Evolutionary conservation across 768 basidiomycete genomes (phyloP).

Genomic region (Kwoniella mangroviensis): DNA sequence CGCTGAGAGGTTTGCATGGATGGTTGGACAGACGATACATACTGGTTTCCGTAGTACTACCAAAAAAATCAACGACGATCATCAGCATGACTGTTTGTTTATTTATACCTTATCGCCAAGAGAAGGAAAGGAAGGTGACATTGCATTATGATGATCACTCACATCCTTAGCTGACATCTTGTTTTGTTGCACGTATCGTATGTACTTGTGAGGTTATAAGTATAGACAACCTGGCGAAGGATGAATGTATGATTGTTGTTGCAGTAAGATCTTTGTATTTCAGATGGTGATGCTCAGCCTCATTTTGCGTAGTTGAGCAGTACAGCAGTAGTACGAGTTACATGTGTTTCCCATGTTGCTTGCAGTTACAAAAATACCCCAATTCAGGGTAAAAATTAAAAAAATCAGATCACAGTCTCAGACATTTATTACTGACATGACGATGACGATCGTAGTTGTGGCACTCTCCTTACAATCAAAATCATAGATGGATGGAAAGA

Average conservation of each 20-base stretch:
- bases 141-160: slow-evolving; percentile 16
- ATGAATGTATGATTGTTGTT: neutral
- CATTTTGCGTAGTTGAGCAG: neutral
- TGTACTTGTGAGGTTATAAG: neutral
- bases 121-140: neutral
- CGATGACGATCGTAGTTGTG: slow-evolving; percentile 7
- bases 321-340: neutral
- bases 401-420: slow-evolving; percentile 3
- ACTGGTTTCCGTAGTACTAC: slow-evolving; percentile 52
- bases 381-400: slow-evolving; percentile 8
- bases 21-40: slow-evolving; percentile 8
- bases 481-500: no score
- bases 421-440: neutral
- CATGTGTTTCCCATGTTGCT: neutral
- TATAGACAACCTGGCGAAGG: neutral
- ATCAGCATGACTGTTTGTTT: neutral
- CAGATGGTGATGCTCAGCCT: neutral
- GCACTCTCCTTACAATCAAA: neutral
- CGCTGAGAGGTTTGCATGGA: no score
- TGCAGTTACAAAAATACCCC: neutral
- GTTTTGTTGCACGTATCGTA: neutral
- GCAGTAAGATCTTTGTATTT: neutral
- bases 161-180: slow-evolving; percentile 50
- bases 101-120: neutral
- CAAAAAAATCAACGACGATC: neutral